These are phyloP conservation scores for Penicillium polonicum DNA, from an alignment of 2,329 filamentous ascomycete genomes.

Conservation along the genomic window DNA sequence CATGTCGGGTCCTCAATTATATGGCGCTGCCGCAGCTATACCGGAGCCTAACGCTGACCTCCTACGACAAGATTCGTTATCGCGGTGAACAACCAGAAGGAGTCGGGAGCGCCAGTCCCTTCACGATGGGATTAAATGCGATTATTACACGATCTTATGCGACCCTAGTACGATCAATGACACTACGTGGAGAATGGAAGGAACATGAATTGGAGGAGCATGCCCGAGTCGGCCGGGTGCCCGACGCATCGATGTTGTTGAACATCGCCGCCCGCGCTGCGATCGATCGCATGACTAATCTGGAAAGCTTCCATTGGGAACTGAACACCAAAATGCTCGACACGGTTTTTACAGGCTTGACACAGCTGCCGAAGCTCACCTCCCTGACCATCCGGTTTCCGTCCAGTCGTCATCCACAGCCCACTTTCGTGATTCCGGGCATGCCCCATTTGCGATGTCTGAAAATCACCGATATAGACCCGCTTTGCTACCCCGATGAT, in stretches of 20 bases:
- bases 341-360: constrained; percentile 59
- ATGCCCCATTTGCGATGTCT: constrained; percentile 56
- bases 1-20: constrained; percentile 62
- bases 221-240: constrained; percentile 56
- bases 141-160: constrained; percentile 58
- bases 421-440: constrained; percentile 55
- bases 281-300: constrained; percentile 57
- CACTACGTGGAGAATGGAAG: constrained; percentile 57
- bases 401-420: constrained; percentile 56
- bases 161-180: constrained; percentile 53
- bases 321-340: constrained; percentile 60
- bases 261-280: constrained; percentile 60
- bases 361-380: constrained; percentile 50
- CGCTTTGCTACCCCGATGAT: constrained; percentile 64
- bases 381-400: constrained; percentile 58
- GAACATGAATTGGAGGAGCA: constrained; percentile 59
- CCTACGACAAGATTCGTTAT: constrained; percentile 60
- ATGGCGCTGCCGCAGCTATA: constrained; percentile 64
- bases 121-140: constrained; percentile 62
- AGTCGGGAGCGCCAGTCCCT: constrained; percentile 62
- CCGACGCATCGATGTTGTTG: constrained; percentile 64
- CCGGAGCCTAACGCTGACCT: constrained; percentile 55
- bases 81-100: constrained; percentile 58
- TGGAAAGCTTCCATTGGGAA: constrained; percentile 60
- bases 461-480: constrained; percentile 60